Evolutionary conservation across 2,329 filamentous ascomycete species (phyloP), one percentile per base, ranked within the genome.

Genomic region (Cephalotrichum gorgonifer): DNA sequence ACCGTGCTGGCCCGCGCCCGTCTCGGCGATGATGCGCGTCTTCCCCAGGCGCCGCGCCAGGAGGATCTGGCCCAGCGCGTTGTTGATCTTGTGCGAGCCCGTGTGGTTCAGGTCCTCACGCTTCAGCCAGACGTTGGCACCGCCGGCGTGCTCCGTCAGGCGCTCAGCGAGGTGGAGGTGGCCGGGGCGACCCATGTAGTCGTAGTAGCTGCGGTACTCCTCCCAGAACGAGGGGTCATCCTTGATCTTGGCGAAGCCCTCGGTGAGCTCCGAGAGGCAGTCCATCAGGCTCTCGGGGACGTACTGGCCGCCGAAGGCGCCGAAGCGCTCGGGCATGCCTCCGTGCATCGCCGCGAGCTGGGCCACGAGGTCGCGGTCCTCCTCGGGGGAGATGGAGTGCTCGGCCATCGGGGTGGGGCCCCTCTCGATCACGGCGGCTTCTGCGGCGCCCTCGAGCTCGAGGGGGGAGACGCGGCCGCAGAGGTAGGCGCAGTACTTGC

Each of bases 81-180:
- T 98, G 75, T 98, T 98, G 75, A 98, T 97, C 78, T 98, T 98
- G 76, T 98, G 93, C 54, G 87, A 94, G 56, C 93, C 93, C 8
- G 93, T 97, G 65, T 98, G 93, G 69, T 97, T 97, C 50, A 97
- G 74, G 64, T 98, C 93, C 70, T 98, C 93, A 58, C 93, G 82
- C 78, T 98, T 98, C 57, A 98, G 72, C 85, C 91, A 98, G 71
- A 98, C 95, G 62, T 89, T 95, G 44, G 93, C 91, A 52, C 93
- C 93, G 23, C 89, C 88, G 44, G 88, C 89, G 60, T 91, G 73
- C 62, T 94, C 85, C 0, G 91, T 97, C 55, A 98, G 72, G 48
- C 90, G 83, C 57, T 93, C 83, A 1, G 93, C 93, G 48, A 90
- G 71, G 69, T 98, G 93, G 48, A 98, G 74, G 56, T 91, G 89